Conservation (phyloP, 805 yeast genomes). For the Saccharomyces kudriavzevii region DNA sequence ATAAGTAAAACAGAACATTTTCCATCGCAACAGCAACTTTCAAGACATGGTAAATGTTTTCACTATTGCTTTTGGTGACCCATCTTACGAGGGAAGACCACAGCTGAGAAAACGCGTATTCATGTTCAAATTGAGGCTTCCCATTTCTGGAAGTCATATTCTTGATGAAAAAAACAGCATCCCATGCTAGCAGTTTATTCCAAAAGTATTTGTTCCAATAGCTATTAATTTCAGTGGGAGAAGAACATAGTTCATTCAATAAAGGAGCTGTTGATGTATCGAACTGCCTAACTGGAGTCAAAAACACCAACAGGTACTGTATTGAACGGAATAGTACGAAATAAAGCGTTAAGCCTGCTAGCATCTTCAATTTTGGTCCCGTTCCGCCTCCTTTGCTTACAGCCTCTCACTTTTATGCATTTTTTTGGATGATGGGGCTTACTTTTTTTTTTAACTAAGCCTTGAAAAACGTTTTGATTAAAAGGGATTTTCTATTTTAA, state of each 20-base stretch:
- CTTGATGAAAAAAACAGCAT: slow-evolving; percentile 65
- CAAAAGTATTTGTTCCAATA: slow-evolving; percentile 30
- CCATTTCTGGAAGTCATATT: slow-evolving; percentile 38
- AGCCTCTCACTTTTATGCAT: neutral
- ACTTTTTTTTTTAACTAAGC: neutral
- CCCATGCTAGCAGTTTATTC: slow-evolving; percentile 70
- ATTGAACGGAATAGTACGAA: slow-evolving; percentile 10
- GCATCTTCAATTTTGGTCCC: neutral
- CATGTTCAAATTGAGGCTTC: slow-evolving; percentile 65
- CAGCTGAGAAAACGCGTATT: slow-evolving; percentile 75
- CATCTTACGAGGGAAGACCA: slow-evolving; percentile 53
- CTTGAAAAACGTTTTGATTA: neutral
- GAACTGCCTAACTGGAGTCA: slow-evolving; percentile 21
- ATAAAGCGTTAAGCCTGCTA: slow-evolving; percentile 4
- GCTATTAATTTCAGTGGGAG: neutral
- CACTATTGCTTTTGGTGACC: slow-evolving; percentile 2
- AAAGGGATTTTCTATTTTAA: neutral
- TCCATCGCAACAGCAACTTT: slow-evolving; percentile 42
- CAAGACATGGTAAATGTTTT: slow-evolving; percentile 38
- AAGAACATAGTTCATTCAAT: slow-evolving; percentile 7
- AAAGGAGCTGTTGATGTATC: slow-evolving; percentile 28
- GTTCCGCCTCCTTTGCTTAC: neutral
- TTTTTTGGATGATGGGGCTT: neutral
- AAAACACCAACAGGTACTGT: slow-evolving; percentile 20
- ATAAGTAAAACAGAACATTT: slow-evolving; percentile 44